phyloP scores from a whole-genome alignment of 371 early-diverging fungal genomes.

The Mortierella sp. region DNA sequence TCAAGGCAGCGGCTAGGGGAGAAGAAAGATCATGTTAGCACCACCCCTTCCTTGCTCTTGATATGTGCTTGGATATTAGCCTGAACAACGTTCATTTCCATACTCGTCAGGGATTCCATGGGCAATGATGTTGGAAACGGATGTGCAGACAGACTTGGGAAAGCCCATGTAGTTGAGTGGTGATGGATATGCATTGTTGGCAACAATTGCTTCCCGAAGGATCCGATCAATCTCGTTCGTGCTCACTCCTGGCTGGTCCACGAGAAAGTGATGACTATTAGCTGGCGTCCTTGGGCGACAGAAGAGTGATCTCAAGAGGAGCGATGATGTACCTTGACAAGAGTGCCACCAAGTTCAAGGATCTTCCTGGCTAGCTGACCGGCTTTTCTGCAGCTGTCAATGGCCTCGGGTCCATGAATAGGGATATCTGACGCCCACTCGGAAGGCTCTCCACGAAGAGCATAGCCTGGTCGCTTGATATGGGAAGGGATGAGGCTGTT shows the following conservation, averaged over 20 bases:
- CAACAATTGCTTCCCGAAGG: conserved; percentile 77
- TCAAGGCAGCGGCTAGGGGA: conserved; percentile 74
- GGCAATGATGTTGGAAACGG: conserved; percentile 90
- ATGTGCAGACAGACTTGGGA: conserved; percentile 86
- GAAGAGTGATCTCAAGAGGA: too few relatives aligned
- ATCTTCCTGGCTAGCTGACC: conserved; percentile 76
- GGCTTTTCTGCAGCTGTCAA: conserved; percentile 73
- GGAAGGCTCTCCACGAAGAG: conserved; percentile 68
- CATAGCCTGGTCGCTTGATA: conserved; percentile 82
- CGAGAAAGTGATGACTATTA: not conserved
- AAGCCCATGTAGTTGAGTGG: conserved; percentile 88
- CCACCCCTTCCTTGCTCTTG: too few relatives aligned
- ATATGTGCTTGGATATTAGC: too few relatives aligned
- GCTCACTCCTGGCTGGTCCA: conserved; percentile 69
- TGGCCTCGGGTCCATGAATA: conserved; percentile 61
- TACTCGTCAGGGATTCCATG: conserved; percentile 92
- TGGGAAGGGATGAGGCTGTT: conserved; percentile 66
- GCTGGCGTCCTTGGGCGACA: too few relatives aligned
- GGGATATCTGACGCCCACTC: conserved; percentile 62
- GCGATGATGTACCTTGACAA: conserved; percentile 43
- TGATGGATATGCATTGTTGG: conserved; percentile 83
- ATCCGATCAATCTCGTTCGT: conserved; percentile 80
- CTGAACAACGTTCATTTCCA: not conserved
- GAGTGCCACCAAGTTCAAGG: conserved; percentile 61
- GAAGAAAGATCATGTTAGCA: too few relatives aligned